Conservation (phyloP, 1,284 basidiomycete species). For the Schizophyllum amplum region DNA sequence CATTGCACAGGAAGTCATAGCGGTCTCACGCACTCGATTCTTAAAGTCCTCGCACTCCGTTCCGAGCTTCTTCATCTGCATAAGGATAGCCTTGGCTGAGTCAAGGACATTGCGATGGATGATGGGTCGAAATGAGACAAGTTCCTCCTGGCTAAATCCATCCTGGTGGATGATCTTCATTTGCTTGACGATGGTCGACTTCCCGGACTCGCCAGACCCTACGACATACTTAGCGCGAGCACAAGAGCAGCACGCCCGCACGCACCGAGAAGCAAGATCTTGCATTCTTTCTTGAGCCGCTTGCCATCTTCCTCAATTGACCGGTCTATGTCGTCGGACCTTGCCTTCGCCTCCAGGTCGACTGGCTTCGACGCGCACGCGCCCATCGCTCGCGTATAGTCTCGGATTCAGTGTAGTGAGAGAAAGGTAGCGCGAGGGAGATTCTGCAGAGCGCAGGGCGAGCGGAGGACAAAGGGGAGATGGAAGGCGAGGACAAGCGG, state of each 20-base stretch:
- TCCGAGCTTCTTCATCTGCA: background rate
- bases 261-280: slow-evolving; percentile 72
- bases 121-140: slow-evolving; percentile 59
- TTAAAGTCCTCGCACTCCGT: background rate
- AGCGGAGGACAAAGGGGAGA: no score
- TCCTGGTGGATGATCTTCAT: slow-evolving; percentile 92
- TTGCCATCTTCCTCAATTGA: slow-evolving; percentile 52
- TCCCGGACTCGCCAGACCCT: slow-evolving; percentile 53
- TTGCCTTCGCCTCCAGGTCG: slow-evolving; percentile 41
- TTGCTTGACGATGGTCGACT: slow-evolving; percentile 85
- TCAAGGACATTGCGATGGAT: slow-evolving; percentile 73
- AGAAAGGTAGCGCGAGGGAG: no score
- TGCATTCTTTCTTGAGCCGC: slow-evolving; percentile 74
- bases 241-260: slow-evolving; percentile 2
- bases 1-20: no score
- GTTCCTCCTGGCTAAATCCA: slow-evolving; percentile 69
- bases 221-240: background rate
- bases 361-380: slow-evolving; percentile 27
- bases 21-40: no score
- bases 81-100: slow-evolving; percentile 46
- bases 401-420: no score
- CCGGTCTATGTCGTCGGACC: slow-evolving; percentile 51
- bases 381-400: no score
- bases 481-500: no score
- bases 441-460: no score